Percentiles rank a stretch among this genome's conserved stretches.
These are phyloP conservation scores for Scopulariopsis brevicaulis DNA, from an alignment of 2,329 filamentous ascomycete genomes.

Conservation along the genomic window DNA sequence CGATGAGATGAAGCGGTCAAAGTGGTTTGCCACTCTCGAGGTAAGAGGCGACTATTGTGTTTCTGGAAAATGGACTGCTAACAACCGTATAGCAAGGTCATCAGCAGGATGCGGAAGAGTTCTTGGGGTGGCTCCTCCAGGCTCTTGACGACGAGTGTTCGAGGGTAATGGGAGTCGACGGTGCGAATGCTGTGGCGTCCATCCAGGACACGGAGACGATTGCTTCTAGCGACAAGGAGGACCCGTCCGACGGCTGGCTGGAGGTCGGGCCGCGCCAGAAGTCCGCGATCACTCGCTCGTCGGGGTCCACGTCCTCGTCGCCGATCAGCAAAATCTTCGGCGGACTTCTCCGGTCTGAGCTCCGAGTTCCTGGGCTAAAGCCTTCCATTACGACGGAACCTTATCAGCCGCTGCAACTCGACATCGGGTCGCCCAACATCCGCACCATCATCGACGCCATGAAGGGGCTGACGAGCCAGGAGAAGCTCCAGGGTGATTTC, in stretches of 20 bases:
- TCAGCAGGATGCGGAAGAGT: conserved; percentile 96
- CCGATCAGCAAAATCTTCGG: conserved; percentile 93
- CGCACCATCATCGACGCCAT: conserved; percentile 88
- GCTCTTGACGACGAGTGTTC: conserved; percentile 89
- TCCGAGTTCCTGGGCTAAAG: conserved; percentile 77
- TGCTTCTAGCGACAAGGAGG: conserved; percentile 15
- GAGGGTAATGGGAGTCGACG: conserved; percentile 53
- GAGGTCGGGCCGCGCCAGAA: conserved; percentile 93
- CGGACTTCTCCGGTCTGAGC: conserved; percentile 79
- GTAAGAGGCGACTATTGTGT: conserved; percentile 34
- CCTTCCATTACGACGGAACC: conserved; percentile 87
- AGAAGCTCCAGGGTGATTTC: conserved; percentile 78
- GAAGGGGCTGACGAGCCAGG: conserved; percentile 70
- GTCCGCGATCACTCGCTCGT: conserved; percentile 73
- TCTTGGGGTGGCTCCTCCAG: conserved; percentile 84
- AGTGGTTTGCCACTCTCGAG: conserved; percentile 85
- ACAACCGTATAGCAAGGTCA: conserved; percentile 59
- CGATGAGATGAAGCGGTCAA: conserved; percentile 75
- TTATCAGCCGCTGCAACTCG: conserved; percentile 87
- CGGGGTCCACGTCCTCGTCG: conserved; percentile 63
- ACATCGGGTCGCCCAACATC: conserved; percentile 80
- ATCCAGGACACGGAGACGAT: conserved; percentile 9
- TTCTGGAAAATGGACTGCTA: not conserved
- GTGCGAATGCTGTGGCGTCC: conserved; percentile 14
- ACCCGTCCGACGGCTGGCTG: conserved; percentile 61